Conservation (phyloP, 1,284 basidiomycete species). For the Amanita bisporigera region DNA sequence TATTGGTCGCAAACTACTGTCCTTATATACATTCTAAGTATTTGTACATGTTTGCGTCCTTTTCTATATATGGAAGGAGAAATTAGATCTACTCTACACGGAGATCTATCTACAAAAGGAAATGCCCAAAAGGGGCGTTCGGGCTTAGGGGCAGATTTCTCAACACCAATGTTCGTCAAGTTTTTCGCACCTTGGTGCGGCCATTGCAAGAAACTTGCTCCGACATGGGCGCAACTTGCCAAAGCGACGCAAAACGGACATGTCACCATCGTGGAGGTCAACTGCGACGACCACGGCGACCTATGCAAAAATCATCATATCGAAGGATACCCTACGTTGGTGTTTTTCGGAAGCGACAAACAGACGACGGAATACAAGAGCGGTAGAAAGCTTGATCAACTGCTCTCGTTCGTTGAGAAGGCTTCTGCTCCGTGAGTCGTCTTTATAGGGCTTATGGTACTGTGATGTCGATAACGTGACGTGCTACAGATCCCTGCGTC, state of each 20-base stretch:
- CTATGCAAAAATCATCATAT: slow-evolving; percentile 73
- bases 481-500: slow-evolving; percentile 47
- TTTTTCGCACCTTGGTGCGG: slow-evolving; percentile 95
- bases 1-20: too few relatives aligned
- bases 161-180: slow-evolving; percentile 90
- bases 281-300: slow-evolving; percentile 77
- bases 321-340: slow-evolving; percentile 80
- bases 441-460: not conserved
- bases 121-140: too few relatives aligned
- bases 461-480: not conserved
- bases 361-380: slow-evolving; percentile 72
- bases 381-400: slow-evolving; percentile 67
- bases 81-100: too few relatives aligned
- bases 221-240: slow-evolving; percentile 79
- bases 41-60: too few relatives aligned
- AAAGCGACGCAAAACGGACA: slow-evolving; percentile 62
- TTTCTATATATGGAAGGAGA: too few relatives aligned
- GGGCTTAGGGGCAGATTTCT: too few relatives aligned
- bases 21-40: too few relatives aligned
- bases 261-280: slow-evolving; percentile 80
- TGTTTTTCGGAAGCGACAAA: slow-evolving; percentile 60
- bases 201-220: slow-evolving; percentile 91
- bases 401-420: slow-evolving; percentile 76
- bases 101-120: too few relatives aligned
- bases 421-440: slow-evolving; percentile 61